Percentiles rank a stretch among this genome's conserved stretches.
Evolutionary conservation across 2,329 filamentous ascomycete species (phyloP).

Genomic region (Fusarium sterilihyphosum): DNA sequence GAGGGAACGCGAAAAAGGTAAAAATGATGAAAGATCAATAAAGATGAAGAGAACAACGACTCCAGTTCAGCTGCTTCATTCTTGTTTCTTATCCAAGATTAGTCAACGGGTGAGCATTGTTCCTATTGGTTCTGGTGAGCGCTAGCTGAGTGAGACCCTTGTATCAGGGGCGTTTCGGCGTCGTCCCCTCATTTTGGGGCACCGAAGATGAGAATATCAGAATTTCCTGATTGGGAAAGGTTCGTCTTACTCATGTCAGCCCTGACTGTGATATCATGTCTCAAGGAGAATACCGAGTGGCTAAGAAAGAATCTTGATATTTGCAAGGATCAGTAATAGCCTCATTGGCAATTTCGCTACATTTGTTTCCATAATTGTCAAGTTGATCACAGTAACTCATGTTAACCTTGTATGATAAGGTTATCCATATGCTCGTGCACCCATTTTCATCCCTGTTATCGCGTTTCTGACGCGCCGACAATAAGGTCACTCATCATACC

Average conservation of each 20-base stretch:
- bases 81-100: not conserved
- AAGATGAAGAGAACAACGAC: not conserved
- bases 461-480: no score
- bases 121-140: not conserved
- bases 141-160: not conserved
- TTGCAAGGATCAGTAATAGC: not conserved
- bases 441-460: not conserved
- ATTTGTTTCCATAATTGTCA: not conserved
- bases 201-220: constrained; percentile 20
- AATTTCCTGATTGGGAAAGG: constrained; percentile 2
- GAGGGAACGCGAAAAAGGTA: not conserved
- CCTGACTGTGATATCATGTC: not conserved
- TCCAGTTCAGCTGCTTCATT: not conserved
- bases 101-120: constrained; percentile 1
- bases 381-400: not conserved
- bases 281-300: not conserved
- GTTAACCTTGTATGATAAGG: not conserved
- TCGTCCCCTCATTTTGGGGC: not conserved
- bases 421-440: not conserved
- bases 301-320: no score
- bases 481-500: not conserved
- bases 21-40: constrained; percentile 11
- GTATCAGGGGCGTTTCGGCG: constrained; percentile 3
- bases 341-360: accelerated
- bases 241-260: not conserved